These are phyloP conservation scores for Fusarium sarcochroum DNA, from an alignment of 2,329 filamentous ascomycete genomes.

Conservation along the genomic window DNA sequence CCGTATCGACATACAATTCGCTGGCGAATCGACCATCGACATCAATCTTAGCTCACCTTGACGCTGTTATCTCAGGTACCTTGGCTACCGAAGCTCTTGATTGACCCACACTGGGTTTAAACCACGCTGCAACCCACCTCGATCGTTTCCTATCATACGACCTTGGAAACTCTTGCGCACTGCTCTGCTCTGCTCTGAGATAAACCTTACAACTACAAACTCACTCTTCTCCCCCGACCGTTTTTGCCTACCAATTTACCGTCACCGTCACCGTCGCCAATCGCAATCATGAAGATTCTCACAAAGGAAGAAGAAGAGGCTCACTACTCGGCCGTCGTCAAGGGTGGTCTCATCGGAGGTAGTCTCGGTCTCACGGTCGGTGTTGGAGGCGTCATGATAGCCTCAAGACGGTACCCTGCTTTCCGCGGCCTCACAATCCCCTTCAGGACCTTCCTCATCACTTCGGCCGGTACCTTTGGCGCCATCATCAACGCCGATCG, in stretches of 20 bases:
- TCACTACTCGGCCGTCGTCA: constrained; percentile 86
- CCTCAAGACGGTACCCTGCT: constrained; percentile 78
- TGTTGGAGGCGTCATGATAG: constrained; percentile 75
- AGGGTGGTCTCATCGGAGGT: constrained; percentile 83
- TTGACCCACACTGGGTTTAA: constrained; percentile 43
- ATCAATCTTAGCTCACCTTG: constrained; percentile 12
- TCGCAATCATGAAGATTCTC: constrained; percentile 87
- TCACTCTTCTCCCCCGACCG: constrained; percentile 2
- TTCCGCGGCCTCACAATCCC: constrained; percentile 88
- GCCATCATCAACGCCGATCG: constrained; percentile 93
- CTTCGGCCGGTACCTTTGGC: constrained; percentile 84
- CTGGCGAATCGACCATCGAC: not conserved
- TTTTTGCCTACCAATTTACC: not conserved
- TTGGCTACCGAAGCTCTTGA: constrained; percentile 2
- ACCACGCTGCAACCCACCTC: constrained; percentile 40
- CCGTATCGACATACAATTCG: not conserved
- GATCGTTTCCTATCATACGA: constrained; percentile 38
- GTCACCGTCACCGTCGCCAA: constrained; percentile 17
- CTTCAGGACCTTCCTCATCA: constrained; percentile 91
- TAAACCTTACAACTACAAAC: constrained; percentile 19
- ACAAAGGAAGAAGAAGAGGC: constrained; percentile 92
- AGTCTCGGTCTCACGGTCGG: constrained; percentile 77
- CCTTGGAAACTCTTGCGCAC: constrained; percentile 20
- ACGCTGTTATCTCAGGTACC: constrained; percentile 11
- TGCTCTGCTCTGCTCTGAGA: not conserved